Percentiles rank a stretch among this genome's conserved stretches.
Conservation (phyloP, 768 basidiomycete genomes). For the Lactifluus echinatus region DNA sequence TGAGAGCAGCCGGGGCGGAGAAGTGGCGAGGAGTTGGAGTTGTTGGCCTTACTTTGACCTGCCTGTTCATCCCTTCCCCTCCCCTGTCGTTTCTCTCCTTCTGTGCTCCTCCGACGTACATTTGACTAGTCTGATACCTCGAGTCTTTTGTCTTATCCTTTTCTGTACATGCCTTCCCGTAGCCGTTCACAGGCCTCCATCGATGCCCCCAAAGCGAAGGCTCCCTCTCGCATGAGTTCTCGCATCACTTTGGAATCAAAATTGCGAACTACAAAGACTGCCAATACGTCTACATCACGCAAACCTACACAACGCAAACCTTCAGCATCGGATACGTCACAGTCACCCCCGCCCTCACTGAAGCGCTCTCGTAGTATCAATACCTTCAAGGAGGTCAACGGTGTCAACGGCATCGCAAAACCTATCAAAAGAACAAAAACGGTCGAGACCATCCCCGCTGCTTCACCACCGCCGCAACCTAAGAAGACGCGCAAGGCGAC, state of each 20-base stretch:
- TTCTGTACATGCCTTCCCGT: slow-evolving; percentile 12
- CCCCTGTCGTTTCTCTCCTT: not conserved
- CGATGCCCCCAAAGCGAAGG: slow-evolving; percentile 5
- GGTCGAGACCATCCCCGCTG: not conserved
- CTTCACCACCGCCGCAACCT: not conserved
- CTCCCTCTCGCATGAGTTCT: slow-evolving; percentile 15
- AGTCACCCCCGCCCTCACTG: slow-evolving; percentile 13
- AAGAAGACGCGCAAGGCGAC: not conserved
- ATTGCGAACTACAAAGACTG: not conserved
- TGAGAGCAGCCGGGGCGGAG: too few species aligned
- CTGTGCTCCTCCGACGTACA: not conserved
- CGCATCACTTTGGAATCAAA: slow-evolving; percentile 5
- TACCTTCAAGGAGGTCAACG: slow-evolving; percentile 14
- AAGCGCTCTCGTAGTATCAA: slow-evolving; percentile 13
- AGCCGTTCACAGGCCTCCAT: slow-evolving; percentile 15
- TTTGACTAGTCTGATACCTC: not conserved
- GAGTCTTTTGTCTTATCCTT: not conserved
- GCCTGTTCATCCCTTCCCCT: too few species aligned
- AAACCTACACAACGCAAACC: not conserved
- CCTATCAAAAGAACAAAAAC: slow-evolving; percentile 4
- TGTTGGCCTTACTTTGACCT: too few species aligned
- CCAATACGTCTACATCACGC: slow-evolving; percentile 1
- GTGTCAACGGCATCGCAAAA: slow-evolving; percentile 5
- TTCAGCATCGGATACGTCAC: slow-evolving; percentile 14
- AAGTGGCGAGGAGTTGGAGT: too few species aligned